phyloP scores from a whole-genome alignment of 169 alveolate genomes.

The Cytauxzoon felis region DNA sequence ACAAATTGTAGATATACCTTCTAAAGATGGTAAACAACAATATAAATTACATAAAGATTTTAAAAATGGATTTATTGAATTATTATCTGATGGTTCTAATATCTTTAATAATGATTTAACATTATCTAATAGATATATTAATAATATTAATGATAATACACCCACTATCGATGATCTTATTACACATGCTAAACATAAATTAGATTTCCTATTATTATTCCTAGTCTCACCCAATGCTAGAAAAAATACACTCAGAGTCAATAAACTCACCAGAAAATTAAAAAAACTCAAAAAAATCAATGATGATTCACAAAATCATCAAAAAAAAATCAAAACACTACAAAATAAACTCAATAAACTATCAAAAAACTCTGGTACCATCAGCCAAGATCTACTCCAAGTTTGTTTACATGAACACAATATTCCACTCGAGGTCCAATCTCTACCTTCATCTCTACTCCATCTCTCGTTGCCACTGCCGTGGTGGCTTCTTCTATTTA shows the following conservation, averaged over 20 bases:
- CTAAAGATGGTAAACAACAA: slow-evolving; percentile 62
- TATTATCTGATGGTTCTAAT: slow-evolving; percentile 8
- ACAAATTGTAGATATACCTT: slow-evolving; percentile 31
- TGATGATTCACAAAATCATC: slow-evolving; percentile 1
- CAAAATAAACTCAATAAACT: slow-evolving; percentile 6
- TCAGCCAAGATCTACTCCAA: slow-evolving; percentile 15
- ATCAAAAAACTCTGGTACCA: slow-evolving; percentile 7
- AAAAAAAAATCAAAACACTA: slow-evolving; percentile 12
- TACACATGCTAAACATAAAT: slow-evolving; percentile 31
- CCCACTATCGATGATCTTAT: slow-evolving; percentile 1
- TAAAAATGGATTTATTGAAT: slow-evolving; percentile 19
- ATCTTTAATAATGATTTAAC: slow-evolving; percentile 18
- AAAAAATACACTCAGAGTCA: slow-evolving; percentile 14
- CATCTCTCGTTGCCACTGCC: too few species aligned
- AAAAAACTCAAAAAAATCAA: slow-evolving; percentile 31
- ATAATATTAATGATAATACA: background rate
- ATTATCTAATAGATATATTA: background rate
- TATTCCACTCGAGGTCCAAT: too few species aligned
- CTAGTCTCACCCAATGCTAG: slow-evolving; percentile 38
- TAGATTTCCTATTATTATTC: slow-evolving; percentile 39
- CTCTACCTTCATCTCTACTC: background rate
- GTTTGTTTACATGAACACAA: too few species aligned
- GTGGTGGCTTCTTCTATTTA: too few species aligned
- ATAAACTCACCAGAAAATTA: slow-evolving; percentile 29
- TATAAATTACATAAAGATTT: slow-evolving; percentile 39